Conservation (phyloP, 306 rosid genomes). For the Trifolium dubium region DNA sequence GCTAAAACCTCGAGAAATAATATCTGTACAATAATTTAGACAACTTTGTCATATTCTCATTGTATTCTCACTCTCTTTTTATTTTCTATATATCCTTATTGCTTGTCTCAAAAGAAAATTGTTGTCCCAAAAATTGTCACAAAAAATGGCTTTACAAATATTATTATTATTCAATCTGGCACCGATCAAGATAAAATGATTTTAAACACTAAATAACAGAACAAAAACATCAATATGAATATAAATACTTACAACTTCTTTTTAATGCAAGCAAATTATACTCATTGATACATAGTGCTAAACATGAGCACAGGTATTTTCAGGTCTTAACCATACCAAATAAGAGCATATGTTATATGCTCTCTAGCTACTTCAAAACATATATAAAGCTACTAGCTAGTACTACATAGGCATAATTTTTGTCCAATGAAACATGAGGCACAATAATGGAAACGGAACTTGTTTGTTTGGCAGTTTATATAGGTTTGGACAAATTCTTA, state of each 20-base stretch:
- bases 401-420: not conserved
- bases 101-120: too few species aligned
- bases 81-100: too few species aligned
- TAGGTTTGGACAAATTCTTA: constrained; percentile 25
- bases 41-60: too few species aligned
- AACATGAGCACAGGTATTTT: not conserved
- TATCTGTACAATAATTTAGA: too few species aligned
- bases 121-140: too few species aligned
- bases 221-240: not conserved
- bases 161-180: not conserved
- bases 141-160: too few species aligned
- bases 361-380: constrained; percentile 11
- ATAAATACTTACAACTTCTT: not conserved
- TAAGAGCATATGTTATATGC: not conserved
- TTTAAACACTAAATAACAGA: not conserved
- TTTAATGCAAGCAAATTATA: not conserved
- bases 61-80: too few species aligned
- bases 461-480: constrained; percentile 33
- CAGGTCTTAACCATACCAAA: not conserved
- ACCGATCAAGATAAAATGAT: not conserved
- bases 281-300: not conserved
- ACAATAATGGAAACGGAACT: constrained; percentile 11
- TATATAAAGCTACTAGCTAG: not conserved
- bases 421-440: not conserved
- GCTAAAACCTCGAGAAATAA: not conserved